phyloP scores from a whole-genome alignment of 2,329 filamentous ascomycete genomes.

The Calonectria hongkongensis region DNA sequence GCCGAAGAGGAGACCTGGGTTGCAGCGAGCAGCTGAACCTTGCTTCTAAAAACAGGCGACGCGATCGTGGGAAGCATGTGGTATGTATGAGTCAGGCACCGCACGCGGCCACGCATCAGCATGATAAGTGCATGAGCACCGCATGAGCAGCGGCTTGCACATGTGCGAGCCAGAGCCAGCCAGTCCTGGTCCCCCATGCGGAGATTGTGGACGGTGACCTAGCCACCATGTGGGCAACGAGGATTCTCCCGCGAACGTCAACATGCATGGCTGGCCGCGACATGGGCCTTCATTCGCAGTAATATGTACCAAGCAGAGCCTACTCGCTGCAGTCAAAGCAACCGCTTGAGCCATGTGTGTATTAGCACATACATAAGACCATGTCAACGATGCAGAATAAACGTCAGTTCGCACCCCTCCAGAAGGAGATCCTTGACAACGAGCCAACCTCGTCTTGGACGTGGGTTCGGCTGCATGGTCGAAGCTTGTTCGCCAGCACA shows the following conservation, averaged over 20 bases:
- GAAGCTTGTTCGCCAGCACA: slow-evolving; percentile 25
- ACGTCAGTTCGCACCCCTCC: slow-evolving; percentile 17
- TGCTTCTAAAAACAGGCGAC: slow-evolving; percentile 6
- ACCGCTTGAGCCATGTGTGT: slow-evolving; percentile 3
- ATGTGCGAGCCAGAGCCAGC: slow-evolving; percentile 34
- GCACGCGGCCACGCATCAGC: slow-evolving; percentile 22
- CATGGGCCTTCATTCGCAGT: slow-evolving; percentile 5
- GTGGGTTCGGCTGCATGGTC: slow-evolving; percentile 19
- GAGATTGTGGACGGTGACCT: slow-evolving; percentile 27
- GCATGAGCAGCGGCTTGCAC: slow-evolving; percentile 27
- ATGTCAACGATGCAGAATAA: slow-evolving; percentile 2
- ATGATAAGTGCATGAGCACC: slow-evolving; percentile 23
- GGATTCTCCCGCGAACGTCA: slow-evolving; percentile 38
- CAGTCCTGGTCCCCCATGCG: slow-evolving; percentile 25
- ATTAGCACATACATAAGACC: slow-evolving; percentile 4
- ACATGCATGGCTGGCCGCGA: slow-evolving; percentile 19
- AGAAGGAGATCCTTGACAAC: background rate
- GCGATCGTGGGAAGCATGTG: slow-evolving; percentile 26
- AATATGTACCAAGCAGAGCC: background rate
- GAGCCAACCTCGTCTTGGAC: slow-evolving; percentile 1
- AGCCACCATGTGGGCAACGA: slow-evolving; percentile 42
- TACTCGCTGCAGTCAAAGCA: slow-evolving; percentile 3
- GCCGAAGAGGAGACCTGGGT: background rate
- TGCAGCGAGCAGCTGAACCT: slow-evolving; percentile 1
- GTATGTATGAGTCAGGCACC: slow-evolving; percentile 44